These are phyloP conservation scores for Saturnispora halmiae DNA, from an alignment of 805 yeast genomes.

Conservation along the genomic window DNA sequence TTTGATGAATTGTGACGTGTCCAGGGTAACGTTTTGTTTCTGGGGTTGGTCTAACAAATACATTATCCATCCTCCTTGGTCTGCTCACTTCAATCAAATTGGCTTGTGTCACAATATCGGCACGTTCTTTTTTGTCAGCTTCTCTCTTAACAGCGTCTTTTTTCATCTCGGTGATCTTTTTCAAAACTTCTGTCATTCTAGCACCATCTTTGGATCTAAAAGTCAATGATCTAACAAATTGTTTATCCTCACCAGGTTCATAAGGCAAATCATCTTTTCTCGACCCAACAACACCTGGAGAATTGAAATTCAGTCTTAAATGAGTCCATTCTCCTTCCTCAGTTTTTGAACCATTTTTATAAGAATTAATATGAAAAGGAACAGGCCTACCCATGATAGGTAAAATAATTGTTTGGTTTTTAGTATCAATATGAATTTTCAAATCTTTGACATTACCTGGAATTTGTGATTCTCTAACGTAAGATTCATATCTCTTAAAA, in stretches of 20 bases:
- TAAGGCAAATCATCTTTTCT: conserved; percentile 80
- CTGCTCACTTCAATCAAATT: conserved; percentile 76
- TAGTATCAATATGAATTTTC: conserved; percentile 78
- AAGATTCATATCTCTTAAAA: conserved; percentile 91
- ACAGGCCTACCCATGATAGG: conserved; percentile 96
- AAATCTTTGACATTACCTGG: conserved; percentile 77
- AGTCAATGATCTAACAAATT: conserved; percentile 79
- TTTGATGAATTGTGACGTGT: conserved; percentile 81
- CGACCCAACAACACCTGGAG: conserved; percentile 59
- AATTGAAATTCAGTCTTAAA: conserved; percentile 80
- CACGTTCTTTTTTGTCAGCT: conserved; percentile 80
- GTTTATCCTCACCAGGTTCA: conserved; percentile 79
- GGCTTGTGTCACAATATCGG: conserved; percentile 91
- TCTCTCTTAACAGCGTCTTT: conserved; percentile 87
- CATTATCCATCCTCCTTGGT: conserved; percentile 77
- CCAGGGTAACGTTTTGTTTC: conserved; percentile 96
- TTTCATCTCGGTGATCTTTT: conserved; percentile 84
- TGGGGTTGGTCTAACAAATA: conserved; percentile 90
- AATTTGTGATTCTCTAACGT: conserved; percentile 85
- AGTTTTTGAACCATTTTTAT: conserved; percentile 87
- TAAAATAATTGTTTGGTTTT: conserved; percentile 77
- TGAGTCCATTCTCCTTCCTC: conserved; percentile 96
- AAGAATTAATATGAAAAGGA: conserved; percentile 92
- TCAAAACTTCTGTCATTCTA: conserved; percentile 81
- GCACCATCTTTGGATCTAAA: conserved; percentile 85